Evolutionary conservation across 1,139 yeast species (phyloP).

Genomic region (Zhuliangozyma blackwelliae): DNA sequence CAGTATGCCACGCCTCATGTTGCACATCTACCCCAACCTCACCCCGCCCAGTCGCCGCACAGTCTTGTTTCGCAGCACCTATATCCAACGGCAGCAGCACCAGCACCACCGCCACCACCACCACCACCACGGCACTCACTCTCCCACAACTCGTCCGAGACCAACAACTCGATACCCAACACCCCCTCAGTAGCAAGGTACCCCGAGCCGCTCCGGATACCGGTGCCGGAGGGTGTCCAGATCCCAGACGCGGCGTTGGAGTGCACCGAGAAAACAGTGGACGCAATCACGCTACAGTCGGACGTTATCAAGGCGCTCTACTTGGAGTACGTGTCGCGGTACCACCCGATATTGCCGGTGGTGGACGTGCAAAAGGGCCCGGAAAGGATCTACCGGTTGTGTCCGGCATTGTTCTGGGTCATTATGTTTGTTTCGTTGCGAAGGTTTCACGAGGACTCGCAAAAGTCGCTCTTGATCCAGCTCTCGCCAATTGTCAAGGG

Average conservation of each 20-base stretch:
- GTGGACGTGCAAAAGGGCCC: constrained; percentile 82
- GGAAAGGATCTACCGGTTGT: constrained; percentile 67
- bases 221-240: constrained; percentile 3
- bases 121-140: constrained; percentile 5
- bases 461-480: constrained; percentile 40
- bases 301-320: constrained; percentile 63
- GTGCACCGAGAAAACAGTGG: constrained; percentile 67
- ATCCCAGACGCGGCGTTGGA: constrained; percentile 38
- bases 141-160: constrained; percentile 15
- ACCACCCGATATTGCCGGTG: constrained; percentile 83
- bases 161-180: constrained; percentile 25
- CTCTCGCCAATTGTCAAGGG: constrained; percentile 71
- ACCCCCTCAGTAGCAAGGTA: constrained; percentile 28
- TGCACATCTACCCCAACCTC: too few species aligned
- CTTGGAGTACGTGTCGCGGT: constrained; percentile 64
- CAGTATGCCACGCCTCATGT: too few species aligned
- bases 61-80: background rate
- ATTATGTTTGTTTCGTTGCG: constrained; percentile 81
- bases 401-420: constrained; percentile 93
- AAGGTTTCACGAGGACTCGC: constrained; percentile 40
- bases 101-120: background rate
- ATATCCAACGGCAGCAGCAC: background rate
- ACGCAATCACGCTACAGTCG: constrained; percentile 57
- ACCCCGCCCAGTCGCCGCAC: too few species aligned
- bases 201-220: constrained; percentile 2